A percentile compares a stretch with the other conserved stretches of the same genome.
These are phyloP conservation scores for Pseudogymnoascus sp. DNA, from an alignment of 2,329 filamentous ascomycete genomes.

Conservation along the genomic window DNA sequence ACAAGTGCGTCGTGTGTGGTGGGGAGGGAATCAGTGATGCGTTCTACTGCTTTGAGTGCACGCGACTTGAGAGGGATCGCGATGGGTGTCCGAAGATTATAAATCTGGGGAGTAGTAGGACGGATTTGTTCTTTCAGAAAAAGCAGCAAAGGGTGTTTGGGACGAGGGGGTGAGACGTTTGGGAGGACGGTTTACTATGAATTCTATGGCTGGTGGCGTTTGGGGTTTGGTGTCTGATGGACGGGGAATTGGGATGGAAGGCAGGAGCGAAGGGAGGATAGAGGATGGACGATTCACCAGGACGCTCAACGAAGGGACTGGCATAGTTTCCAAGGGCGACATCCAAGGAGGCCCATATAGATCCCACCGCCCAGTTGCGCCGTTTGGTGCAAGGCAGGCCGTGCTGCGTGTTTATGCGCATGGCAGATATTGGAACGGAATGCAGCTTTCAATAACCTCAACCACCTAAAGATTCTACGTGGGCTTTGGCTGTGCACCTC, in stretches of 20 bases:
- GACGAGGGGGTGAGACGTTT: neutral
- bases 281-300: neutral
- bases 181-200: neutral
- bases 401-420: neutral
- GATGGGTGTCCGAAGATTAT: slow-evolving; percentile 99
- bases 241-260: neutral
- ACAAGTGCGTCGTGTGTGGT: slow-evolving; percentile 98
- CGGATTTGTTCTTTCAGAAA: slow-evolving; percentile 55
- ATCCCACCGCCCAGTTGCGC: neutral
- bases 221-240: neutral
- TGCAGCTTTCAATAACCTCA: neutral
- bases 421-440: neutral
- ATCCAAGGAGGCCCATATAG: neutral
- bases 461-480: neutral
- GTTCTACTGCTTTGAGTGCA: slow-evolving; percentile 99
- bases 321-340: neutral
- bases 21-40: slow-evolving; percentile 97
- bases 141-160: slow-evolving; percentile 7
- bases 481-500: neutral
- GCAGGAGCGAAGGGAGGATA: neutral
- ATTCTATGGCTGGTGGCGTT: neutral
- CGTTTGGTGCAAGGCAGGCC: neutral
- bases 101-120: slow-evolving; percentile 89
- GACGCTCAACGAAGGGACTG: neutral
- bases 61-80: slow-evolving; percentile 88